Evolutionary conservation across 164 flowering plant species (phyloP), one percentile per base, ranked within the genome.

Genomic region (Brasenia schreberi): DNA sequence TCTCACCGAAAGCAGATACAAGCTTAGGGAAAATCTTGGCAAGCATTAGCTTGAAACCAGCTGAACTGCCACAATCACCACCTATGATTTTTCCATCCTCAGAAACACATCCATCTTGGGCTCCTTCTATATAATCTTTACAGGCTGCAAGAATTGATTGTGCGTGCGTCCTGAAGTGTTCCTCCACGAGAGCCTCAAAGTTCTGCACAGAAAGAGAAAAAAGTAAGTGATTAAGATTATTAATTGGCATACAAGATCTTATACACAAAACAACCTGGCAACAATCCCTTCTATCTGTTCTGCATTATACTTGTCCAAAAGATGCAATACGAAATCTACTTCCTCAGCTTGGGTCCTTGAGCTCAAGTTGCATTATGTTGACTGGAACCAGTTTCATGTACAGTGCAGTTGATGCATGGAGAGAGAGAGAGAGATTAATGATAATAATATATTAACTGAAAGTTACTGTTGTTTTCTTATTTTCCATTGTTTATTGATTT

Each of bases 1-100:
- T 84, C 5, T 68, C 76, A 7, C 76, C 68, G 67, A 93, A 87
- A 27, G 87, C 87, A 56, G 81, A 81, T 27, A 86, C 78, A 44
- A 93, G 97, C 77, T 72, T 87, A 16, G 90, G 89, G 64, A 78
- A 78, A 69, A 93, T 80, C 81, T 93, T 90, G 5, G 80, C 77
- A 10, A 93, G 91, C 85, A 89, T 89, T 67, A 90, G 83, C 74
- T 87, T 93, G 83, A 93, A 93, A 18, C 98, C 97, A 2, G 68
- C 82, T 6, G 65, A 19, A 65, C 96, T 88, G 73, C 78, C 73
- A 69, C 78, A 73, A 60, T 62, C 77, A 10, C 60, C 66, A 58
- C 49, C 65, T 10, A 33, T 80, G 33, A 43, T 18, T 5, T 56
- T 61, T 23, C 43, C 72, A 44, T 59, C 4, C 16, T 45, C 77